Percentiles rank a stretch among this genome's conserved stretches.
Conservation (phyloP, 2,329 filamentous ascomycete species). For the Ascochyta rabiei region DNA sequence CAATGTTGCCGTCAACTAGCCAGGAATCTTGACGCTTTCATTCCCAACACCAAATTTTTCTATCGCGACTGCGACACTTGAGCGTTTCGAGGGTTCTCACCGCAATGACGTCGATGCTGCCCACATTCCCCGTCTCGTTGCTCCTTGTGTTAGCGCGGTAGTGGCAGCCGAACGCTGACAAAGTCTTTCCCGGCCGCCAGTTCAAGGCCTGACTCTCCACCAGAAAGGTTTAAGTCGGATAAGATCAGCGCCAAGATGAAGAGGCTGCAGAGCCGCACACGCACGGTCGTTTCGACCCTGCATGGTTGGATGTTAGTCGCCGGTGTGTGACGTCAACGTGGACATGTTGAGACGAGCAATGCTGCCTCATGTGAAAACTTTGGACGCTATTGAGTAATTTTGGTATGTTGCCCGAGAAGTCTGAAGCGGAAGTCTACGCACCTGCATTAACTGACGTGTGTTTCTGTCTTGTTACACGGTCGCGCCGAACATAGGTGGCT, state of each 20-base stretch:
- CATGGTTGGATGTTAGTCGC: conserved; percentile 20
- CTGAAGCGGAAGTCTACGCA: background rate
- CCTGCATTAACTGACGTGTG: conserved; percentile 12
- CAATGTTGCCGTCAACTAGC: conserved; percentile 3
- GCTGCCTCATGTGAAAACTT: conserved; percentile 25
- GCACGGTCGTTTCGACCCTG: conserved; percentile 33
- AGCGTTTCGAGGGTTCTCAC: conserved; percentile 5
- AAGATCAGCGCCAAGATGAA: conserved; percentile 39
- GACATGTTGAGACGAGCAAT: conserved; percentile 29
- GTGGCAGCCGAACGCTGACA: conserved; percentile 15
- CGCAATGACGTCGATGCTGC: conserved; percentile 24
- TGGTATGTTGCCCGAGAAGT: conserved; percentile 20
- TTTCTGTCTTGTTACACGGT: background rate
- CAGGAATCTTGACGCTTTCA: background rate
- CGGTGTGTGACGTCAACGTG: conserved; percentile 29
- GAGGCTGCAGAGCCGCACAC: conserved; percentile 38
- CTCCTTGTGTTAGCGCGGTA: conserved; percentile 16
- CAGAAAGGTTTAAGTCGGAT: conserved; percentile 19
- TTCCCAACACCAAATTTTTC: conserved; percentile 13
- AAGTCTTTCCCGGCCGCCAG: conserved; percentile 21
- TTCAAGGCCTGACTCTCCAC: conserved; percentile 23
- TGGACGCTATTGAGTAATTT: conserved; percentile 18
- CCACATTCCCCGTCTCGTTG: conserved; percentile 10
- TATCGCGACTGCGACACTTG: conserved; percentile 5
- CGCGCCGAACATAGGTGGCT: background rate